Base-by-base conservation (phyloP, 345 rosid species). In the Eutrema japonicum region DNA sequence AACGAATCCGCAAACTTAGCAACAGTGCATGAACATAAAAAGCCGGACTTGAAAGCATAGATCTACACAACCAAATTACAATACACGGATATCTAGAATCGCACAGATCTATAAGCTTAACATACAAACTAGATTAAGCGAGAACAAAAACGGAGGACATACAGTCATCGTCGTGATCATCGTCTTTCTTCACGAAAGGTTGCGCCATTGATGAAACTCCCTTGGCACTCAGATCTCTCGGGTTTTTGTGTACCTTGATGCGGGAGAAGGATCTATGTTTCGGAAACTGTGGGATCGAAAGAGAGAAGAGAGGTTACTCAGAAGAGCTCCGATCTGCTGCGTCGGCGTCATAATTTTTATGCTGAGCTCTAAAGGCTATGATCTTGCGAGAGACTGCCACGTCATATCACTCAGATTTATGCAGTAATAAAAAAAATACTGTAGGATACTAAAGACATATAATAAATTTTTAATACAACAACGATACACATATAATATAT, bases 91-190 rank as follows among this genome's bases (percentile, higher is more conserved):
- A 57, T 51, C 3, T 11, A 33, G 61, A 77, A 75, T 55, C 32
- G 47, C 52, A 71, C 84, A 83, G 91, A 88, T 85, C 93, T 83
- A 82, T 64, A 74, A 77, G 73, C 50, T 70, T 61, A 70, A 37
- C 13, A 82, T 72, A 43, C 4, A 68, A 73, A 62, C 56, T 64
- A 35, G 33, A 52, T 11, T 12, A 40, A 14, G 35, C 3, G 58
- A 68, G 37, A 4, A 11, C 3, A 33, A 13, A 8, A 43, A 2
- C 0, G 45, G 33, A 42, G 53, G 57, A 76, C 70, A 74, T 65
- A 96, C 99, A 89, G 86, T 96, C 99, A 60, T 96, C 99, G 81
- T 96, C 99, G 70, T 83, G 95, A 81, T 96, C 99, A 65, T 96
- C 99, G 75, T 96, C 97, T 77, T 96, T 96, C 90, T 96, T 96